phyloP scores from a whole-genome alignment of 1,284 basidiomycete species.

The Cutaneotrichosporon spelunceum region DNA sequence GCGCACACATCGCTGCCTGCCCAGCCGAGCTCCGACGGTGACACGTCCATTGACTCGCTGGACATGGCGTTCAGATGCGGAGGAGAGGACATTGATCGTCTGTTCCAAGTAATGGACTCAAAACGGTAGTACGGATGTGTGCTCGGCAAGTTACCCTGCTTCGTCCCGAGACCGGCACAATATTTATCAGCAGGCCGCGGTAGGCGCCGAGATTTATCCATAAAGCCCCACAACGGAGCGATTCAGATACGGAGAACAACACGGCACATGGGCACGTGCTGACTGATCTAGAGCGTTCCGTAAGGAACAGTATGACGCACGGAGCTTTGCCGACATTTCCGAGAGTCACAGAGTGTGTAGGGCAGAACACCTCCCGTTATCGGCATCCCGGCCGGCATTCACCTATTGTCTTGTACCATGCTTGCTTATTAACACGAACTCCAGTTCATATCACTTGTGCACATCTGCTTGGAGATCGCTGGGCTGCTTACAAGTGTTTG shows the following conservation, averaged over 20 bases:
- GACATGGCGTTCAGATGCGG: conserved; percentile 33
- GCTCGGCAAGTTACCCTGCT: neutral
- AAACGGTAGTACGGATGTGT: neutral
- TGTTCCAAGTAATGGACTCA: conserved; percentile 30
- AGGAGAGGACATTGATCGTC: conserved; percentile 32
- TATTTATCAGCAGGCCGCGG: neutral
- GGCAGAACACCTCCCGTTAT: no score
- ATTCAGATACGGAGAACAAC: neutral
- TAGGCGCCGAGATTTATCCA: no score
- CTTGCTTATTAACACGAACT: neutral
- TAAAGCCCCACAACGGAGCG: neutral
- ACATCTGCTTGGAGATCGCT: neutral
- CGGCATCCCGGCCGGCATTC: neutral
- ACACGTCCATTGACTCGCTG: conserved; percentile 37
- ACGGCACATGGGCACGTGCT: neutral
- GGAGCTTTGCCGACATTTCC: neutral
- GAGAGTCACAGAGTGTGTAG: no score
- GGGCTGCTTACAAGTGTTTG: neutral
- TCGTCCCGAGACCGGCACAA: neutral
- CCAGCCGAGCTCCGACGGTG: conserved; percentile 25
- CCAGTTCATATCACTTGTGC: neutral
- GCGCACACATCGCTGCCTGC: neutral
- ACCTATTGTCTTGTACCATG: neutral
- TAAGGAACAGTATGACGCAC: no score
- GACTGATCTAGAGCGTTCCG: no score